Conservation (phyloP, 1,284 basidiomycete genomes). For the Trichosporon sp. region DNA sequence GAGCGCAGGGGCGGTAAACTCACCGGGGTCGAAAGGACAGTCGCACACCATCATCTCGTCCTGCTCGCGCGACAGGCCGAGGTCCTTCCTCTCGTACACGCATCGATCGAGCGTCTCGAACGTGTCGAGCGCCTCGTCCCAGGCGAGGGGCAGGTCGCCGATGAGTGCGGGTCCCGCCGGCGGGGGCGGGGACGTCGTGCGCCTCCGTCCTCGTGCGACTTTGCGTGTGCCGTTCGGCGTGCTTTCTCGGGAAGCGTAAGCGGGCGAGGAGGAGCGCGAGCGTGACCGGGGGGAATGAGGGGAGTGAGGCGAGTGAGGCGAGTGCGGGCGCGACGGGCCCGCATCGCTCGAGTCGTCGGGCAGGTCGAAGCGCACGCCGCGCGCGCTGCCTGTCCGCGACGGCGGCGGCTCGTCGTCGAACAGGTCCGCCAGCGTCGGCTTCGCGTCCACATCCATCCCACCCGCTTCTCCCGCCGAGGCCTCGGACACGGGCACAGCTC, state of each 20-base stretch:
- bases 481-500: no score
- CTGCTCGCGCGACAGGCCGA: conserved; percentile 81
- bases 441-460: background rate
- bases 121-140: conserved; percentile 65
- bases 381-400: background rate
- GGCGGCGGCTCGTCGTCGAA: background rate
- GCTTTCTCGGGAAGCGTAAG: background rate
- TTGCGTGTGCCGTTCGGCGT: background rate
- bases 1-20: conserved; percentile 47
- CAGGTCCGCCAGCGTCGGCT: background rate
- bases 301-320: no score
- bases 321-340: background rate
- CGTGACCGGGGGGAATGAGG: background rate
- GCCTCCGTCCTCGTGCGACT: background rate
- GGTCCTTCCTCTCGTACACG: conserved; percentile 78
- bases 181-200: background rate
- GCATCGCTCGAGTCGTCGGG: background rate
- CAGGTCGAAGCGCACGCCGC: background rate
- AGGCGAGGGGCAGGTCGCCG: conserved; percentile 68
- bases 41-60: conserved; percentile 88
- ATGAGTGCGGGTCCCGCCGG: conserved; percentile 55
- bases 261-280: background rate
- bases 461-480: no score
- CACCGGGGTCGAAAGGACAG: conserved; percentile 75
- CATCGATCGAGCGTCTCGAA: conserved; percentile 74